phyloP scores from a whole-genome alignment of 352 stramenopile species.

The Pythium aristosporum region DNA sequence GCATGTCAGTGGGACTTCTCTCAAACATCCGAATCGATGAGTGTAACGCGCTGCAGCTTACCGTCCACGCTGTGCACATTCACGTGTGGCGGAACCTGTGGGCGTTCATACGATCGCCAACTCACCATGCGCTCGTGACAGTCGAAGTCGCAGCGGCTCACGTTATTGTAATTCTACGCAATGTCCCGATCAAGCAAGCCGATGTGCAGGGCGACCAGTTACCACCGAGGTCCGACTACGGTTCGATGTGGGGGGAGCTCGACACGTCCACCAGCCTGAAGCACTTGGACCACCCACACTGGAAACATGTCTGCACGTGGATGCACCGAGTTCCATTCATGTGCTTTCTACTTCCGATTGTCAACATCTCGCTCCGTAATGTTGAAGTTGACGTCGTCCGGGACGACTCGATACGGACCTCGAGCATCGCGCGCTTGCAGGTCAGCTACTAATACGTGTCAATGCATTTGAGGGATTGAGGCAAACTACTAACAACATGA shows the following conservation, averaged over 20 bases:
- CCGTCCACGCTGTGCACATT: constrained; percentile 36
- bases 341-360: constrained; percentile 35
- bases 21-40: constrained; percentile 45
- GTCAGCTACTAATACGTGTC: background rate
- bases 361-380: constrained; percentile 31
- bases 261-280: constrained; percentile 33
- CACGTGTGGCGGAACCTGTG: constrained; percentile 54
- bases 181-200: background rate
- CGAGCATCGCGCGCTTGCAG: background rate
- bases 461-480: background rate
- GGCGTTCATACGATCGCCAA: constrained; percentile 48
- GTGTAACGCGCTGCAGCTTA: constrained; percentile 45
- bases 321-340: constrained; percentile 39
- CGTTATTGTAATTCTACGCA: constrained; percentile 25
- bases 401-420: constrained; percentile 1
- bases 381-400: constrained; percentile 41
- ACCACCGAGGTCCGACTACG: background rate
- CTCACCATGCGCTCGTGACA: constrained; percentile 38
- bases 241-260: constrained; percentile 7
- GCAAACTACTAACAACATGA: background rate
- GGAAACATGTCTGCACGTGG: constrained; percentile 34
- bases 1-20: constrained; percentile 41
- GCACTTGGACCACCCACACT: constrained; percentile 38
- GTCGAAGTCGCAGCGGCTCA: constrained; percentile 43
- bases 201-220: background rate